Evolutionary conservation across 345 rosid species (phyloP).

Genomic region (Abelmoschus esculentus): DNA sequence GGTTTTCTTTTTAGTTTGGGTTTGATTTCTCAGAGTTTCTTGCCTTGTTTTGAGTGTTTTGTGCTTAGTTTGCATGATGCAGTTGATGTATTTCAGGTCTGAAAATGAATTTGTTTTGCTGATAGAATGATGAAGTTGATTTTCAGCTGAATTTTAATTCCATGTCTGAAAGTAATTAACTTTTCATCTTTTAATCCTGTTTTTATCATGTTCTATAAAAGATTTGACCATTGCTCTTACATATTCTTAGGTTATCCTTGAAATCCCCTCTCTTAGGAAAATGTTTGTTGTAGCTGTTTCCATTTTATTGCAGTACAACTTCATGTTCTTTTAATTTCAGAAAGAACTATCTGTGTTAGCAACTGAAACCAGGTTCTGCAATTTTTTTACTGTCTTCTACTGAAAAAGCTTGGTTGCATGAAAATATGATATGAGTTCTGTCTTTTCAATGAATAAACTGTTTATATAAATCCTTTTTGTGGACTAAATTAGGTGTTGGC

Average conservation of each 20-base stretch:
- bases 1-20: background rate
- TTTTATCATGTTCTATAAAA: background rate
- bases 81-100: background rate
- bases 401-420: constrained; percentile 1
- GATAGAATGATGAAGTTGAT: no score
- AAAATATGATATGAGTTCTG: background rate
- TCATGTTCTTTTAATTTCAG: background rate
- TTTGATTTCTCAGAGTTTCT: background rate
- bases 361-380: background rate
- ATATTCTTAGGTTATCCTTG: background rate
- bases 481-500: background rate
- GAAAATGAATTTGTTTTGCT: constrained; percentile 7
- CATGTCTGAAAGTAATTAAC: background rate
- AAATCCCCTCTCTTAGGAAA: background rate
- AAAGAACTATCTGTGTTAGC: background rate
- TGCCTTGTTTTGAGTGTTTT: background rate
- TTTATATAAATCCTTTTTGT: background rate
- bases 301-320: background rate
- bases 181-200: background rate
- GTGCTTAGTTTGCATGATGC: background rate
- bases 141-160: no score
- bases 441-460: background rate
- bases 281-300: background rate
- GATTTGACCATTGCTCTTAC: background rate
- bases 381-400: background rate